Evolutionary conservation across 2,329 filamentous ascomycete genomes (phyloP), one percentile per base, ranked within the genome.

Genomic region (Xylaria sp.): DNA sequence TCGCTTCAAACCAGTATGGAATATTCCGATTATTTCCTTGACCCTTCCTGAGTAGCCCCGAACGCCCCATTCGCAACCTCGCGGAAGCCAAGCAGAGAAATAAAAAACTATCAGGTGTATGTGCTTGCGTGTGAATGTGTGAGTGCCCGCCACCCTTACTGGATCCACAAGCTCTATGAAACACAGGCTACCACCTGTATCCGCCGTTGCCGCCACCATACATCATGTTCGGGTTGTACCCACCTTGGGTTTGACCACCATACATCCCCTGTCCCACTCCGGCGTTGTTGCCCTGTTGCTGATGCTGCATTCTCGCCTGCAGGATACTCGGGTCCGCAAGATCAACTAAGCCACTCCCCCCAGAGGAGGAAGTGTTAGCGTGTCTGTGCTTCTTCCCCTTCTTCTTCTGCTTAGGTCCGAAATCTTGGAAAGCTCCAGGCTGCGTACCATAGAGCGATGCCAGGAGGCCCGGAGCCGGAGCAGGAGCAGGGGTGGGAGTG

Each of bases 381-480:
- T 97, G 92, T 88, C 92, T 95, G 85, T 97, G 93, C 91, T 97
- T 97, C 87, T 96, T 97, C 83, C 92, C 92, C 91, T 96, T 96
- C 87, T 96, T 97, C 89, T 96, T 96, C 86, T 95, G 92, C 88
- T 96, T 95, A 80, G 90, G 88, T 80, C 89, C 89, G 80, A 88
- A 87, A 75, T 96, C 92, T 87, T 92, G 90, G 80, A 91, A 91
- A 78, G 86, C 85, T 81, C 89, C 90, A 81, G 89, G 80, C 80
- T 90, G 89, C 73, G 86, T 82, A 79, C 89, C 90, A 82, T 95
- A 95, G 82, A 94, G 90, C 84, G 90, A 90, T 84, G 85, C 89
- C 80, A 93, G 82, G 83, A 92, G 88, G 82, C 89, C 88, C 82
- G 91, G 87, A 86, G 90, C 88, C 90, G 89, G 87, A 86, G 90